These are phyloP conservation scores for Cyberlindnera misumaiensis DNA, from an alignment of 805 yeast species.

Conservation along the genomic window DNA sequence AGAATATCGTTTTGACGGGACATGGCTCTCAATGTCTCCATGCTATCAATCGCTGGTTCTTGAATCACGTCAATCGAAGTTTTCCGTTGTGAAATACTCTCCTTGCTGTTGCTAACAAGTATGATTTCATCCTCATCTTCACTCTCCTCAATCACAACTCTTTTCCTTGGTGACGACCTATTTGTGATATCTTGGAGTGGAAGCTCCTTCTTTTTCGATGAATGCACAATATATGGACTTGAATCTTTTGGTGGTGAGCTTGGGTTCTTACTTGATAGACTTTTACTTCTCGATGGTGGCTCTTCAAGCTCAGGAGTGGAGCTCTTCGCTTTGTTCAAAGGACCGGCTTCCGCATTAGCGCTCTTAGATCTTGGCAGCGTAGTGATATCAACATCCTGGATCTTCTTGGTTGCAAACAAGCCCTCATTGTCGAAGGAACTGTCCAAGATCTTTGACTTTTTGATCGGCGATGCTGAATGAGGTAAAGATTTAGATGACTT, in stretches of 20 bases:
- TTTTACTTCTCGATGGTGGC: no score
- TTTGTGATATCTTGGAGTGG: conserved; percentile 14
- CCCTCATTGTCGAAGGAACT: conserved; percentile 18
- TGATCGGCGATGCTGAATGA: conserved; percentile 8
- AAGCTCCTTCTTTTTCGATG: background rate
- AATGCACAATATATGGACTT: no score
- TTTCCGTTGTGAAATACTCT: background rate
- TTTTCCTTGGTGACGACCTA: conserved; percentile 6
- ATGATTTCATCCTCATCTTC: conserved; percentile 18
- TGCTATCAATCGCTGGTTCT: background rate
- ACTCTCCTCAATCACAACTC: conserved; percentile 10
- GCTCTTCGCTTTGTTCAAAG: no score
- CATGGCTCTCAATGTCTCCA: background rate
- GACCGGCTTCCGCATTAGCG: no score
- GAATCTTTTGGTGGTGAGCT: no score
- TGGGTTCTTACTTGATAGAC: no score
- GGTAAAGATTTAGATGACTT: conserved; percentile 6
- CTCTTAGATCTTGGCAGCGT: background rate
- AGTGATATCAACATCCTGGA: conserved; percentile 5
- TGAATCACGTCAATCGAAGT: background rate
- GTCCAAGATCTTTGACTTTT: conserved; percentile 18
- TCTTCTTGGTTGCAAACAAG: conserved; percentile 12
- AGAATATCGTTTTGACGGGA: background rate
- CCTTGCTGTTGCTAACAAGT: conserved; percentile 19
- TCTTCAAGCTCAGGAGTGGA: no score